A percentile compares a stretch with the other conserved stretches of the same genome.
phyloP scores from a whole-genome alignment of 2,329 filamentous ascomycete genomes.

The Sporothrix dimorphospora region DNA sequence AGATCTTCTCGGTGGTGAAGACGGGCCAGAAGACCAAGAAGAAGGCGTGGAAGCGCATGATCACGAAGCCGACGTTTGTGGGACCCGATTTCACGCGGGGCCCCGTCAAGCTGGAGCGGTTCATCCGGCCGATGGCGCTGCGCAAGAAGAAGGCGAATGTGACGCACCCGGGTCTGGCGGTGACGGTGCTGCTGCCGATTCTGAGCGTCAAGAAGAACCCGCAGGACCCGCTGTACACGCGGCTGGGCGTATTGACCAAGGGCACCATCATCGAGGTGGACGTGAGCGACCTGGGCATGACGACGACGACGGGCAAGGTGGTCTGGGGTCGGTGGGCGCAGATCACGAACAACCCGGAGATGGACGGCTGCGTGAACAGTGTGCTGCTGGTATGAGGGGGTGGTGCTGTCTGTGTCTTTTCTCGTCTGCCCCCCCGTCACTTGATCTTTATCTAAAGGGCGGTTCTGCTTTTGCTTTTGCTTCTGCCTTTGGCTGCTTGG shows the following conservation, averaged over 20 bases:
- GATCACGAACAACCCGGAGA: constrained; percentile 51
- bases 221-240: constrained; percentile 86
- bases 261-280: constrained; percentile 86
- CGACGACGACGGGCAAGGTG: constrained; percentile 89
- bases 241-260: constrained; percentile 78
- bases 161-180: constrained; percentile 43
- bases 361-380: constrained; percentile 36
- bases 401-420: neutral
- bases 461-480: neutral
- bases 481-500: neutral
- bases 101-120: constrained; percentile 75
- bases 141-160: constrained; percentile 79
- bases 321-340: constrained; percentile 88
- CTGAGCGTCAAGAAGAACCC: constrained; percentile 75
- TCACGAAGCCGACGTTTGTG: constrained; percentile 86
- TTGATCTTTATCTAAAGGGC: neutral
- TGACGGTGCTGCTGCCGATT: constrained; percentile 83
- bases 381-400: constrained; percentile 28
- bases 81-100: constrained; percentile 86
- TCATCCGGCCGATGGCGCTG: constrained; percentile 51
- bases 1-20: constrained; percentile 81
- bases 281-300: constrained; percentile 85
- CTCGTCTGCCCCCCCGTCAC: neutral
- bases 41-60: constrained; percentile 68
- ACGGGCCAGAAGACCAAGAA: constrained; percentile 72